These are phyloP conservation scores for Neofusicoccum kwambonambiense DNA, from an alignment of 2,329 filamentous ascomycete species.

Conservation along the genomic window DNA sequence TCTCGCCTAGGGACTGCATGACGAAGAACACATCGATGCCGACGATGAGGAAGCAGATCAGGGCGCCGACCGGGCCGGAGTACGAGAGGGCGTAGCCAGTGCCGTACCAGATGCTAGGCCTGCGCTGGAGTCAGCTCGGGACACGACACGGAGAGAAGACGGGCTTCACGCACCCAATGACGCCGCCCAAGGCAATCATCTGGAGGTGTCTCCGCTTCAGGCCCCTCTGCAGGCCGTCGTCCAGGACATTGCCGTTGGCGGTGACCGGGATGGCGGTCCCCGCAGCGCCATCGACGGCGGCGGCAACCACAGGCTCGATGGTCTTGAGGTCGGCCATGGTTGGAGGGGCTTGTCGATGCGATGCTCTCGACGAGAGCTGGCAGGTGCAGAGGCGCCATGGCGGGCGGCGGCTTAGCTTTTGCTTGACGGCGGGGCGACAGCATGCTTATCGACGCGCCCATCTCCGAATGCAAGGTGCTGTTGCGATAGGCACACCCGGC, in stretches of 20 bases:
- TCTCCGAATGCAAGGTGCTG: not conserved
- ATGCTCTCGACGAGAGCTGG: not conserved
- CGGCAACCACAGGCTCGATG: not conserved
- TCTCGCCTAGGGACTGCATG: constrained; percentile 68
- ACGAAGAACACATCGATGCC: constrained; percentile 22
- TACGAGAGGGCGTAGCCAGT: not conserved
- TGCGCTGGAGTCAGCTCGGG: not conserved
- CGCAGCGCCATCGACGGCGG: not conserved
- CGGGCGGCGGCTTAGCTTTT: not conserved
- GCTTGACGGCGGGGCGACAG: not conserved
- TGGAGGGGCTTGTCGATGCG: not conserved
- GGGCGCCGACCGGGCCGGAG: not conserved
- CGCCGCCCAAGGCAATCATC: constrained; percentile 56
- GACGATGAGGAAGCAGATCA: constrained; percentile 9
- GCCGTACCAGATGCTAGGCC: constrained; percentile 16
- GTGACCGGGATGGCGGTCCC: not conserved
- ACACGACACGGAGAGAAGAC: too few species aligned
- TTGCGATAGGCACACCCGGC: not conserved
- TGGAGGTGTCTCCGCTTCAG: constrained; percentile 56
- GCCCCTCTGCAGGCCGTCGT: constrained; percentile 23
- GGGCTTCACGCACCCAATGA: not conserved
- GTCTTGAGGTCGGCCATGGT: not conserved
- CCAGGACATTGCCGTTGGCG: not conserved
- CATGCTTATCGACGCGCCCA: not conserved
- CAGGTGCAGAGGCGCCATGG: not conserved